A percentile compares a stretch with the other conserved stretches of the same genome.
These are phyloP conservation scores for Heteromeles arbutifolia DNA, from an alignment of 306 rosid species.

Conservation along the genomic window DNA sequence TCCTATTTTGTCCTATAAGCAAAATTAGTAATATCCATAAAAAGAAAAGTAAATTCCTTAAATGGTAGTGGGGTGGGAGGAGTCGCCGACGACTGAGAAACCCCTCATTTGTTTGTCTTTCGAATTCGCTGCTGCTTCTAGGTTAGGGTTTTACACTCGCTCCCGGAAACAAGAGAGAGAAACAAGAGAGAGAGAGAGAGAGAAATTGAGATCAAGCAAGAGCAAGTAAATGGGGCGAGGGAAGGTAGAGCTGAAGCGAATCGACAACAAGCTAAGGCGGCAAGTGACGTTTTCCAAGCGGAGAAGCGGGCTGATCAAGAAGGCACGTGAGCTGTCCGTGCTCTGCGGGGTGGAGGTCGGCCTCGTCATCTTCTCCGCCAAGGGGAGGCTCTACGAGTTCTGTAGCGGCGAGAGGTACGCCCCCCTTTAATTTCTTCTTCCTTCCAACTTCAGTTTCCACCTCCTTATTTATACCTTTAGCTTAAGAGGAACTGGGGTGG, in stretches of 20 bases:
- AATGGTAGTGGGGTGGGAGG: not conserved
- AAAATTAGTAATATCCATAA: too few species aligned
- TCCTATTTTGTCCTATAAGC: not conserved
- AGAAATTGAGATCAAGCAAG: not conserved
- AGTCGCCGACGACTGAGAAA: not conserved
- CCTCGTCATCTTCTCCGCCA: conserved; percentile 23
- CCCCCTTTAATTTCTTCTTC: not conserved
- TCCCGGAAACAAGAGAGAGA: not conserved
- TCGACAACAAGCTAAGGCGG: conserved; percentile 27
- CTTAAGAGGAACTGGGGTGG: too few species aligned
- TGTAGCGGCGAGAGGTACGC: conserved; percentile 21
- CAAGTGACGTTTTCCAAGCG: conserved; percentile 26
- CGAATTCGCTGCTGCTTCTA: not conserved
- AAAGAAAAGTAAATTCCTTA: not conserved
- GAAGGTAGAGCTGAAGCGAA: conserved; percentile 26
- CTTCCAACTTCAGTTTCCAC: not conserved
- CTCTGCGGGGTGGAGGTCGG: conserved; percentile 23
- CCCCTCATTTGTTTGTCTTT: not conserved
- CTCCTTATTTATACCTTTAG: not conserved
- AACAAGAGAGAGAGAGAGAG: not conserved
- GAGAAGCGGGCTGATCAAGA: conserved; percentile 22
- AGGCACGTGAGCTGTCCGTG: conserved; percentile 24
- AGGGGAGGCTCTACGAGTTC: conserved; percentile 26
- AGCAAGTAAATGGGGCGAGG: conserved; percentile 13
- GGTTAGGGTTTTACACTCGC: not conserved